These are phyloP conservation scores for Aspergillus ruber DNA, from an alignment of 2,329 filamentous ascomycete species.

Conservation along the genomic window DNA sequence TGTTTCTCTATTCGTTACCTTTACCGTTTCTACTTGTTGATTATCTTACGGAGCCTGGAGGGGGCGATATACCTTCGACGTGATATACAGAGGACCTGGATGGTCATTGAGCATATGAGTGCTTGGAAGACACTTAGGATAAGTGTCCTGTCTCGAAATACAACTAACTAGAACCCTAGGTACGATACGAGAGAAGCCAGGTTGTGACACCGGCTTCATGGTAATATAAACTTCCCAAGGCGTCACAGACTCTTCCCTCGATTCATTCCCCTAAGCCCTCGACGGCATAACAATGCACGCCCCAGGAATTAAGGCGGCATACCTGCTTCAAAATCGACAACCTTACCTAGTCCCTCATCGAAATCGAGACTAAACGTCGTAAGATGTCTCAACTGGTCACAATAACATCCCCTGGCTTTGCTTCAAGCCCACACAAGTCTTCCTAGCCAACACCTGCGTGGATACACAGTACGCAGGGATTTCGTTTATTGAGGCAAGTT, in stretches of 20 bases:
- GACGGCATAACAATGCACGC: not conserved
- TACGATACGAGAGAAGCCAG: too few species aligned
- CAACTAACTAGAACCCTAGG: too few species aligned
- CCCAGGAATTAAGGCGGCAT: not conserved
- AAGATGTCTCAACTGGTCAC: not conserved
- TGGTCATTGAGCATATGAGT: too few species aligned
- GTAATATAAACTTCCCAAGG: not conserved
- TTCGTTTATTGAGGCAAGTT: not conserved
- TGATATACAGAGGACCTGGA: too few species aligned
- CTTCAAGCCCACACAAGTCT: not conserved
- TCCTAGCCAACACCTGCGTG: not conserved
- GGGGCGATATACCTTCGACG: too few species aligned
- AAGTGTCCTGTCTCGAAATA: too few species aligned
- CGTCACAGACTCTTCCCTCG: not conserved
- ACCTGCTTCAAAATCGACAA: not conserved
- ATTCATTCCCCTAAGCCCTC: not conserved
- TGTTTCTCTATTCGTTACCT: too few species aligned
- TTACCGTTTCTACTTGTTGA: too few species aligned
- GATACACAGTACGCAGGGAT: not conserved
- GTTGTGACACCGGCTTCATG: too few species aligned
- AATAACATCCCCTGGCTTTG: not conserved
- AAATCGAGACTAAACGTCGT: not conserved
- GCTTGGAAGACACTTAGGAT: too few species aligned
- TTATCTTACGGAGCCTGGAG: too few species aligned
- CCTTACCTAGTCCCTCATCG: not conserved